Evolutionary conservation across 2,329 filamentous ascomycete species (phyloP).

Genomic region (Fusarium xylarioides): DNA sequence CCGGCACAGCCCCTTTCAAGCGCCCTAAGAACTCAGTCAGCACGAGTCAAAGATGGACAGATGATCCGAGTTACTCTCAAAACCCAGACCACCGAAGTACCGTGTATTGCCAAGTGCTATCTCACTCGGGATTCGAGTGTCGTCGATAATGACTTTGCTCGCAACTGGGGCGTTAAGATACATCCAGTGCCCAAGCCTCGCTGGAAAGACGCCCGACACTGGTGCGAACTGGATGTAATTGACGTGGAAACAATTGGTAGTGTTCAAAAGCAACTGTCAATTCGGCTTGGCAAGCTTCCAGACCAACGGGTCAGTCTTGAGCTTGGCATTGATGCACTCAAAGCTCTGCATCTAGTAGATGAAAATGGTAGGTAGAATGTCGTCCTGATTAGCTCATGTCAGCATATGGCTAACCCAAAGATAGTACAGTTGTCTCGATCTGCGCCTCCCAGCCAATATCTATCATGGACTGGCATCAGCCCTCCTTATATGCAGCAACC

Average conservation of each 20-base stretch:
- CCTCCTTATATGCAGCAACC: constrained; percentile 6
- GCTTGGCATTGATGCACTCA: constrained; percentile 23
- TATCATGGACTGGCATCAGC: neutral
- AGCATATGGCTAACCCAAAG: neutral
- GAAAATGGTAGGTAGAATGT: constrained; percentile 18
- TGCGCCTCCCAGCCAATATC: constrained; percentile 24
- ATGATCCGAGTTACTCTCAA: constrained; percentile 29
- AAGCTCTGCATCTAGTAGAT: constrained; percentile 16
- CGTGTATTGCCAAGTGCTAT: constrained; percentile 29
- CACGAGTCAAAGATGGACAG: constrained; percentile 26
- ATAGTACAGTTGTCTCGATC: constrained; percentile 14
- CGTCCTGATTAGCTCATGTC: neutral
- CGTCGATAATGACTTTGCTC: constrained; percentile 24
- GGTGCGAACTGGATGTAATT: constrained; percentile 22
- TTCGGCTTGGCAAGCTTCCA: constrained; percentile 23
- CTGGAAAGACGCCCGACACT: constrained; percentile 18
- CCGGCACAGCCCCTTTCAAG: constrained; percentile 4
- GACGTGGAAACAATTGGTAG: constrained; percentile 33
- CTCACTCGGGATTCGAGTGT: constrained; percentile 11
- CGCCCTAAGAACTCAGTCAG: neutral
- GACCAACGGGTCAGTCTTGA: constrained; percentile 16
- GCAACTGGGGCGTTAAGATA: constrained; percentile 7
- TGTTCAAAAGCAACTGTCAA: neutral
- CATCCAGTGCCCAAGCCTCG: constrained; percentile 10
- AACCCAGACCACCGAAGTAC: constrained; percentile 17